Evolutionary conservation across 1,139 yeast species (phyloP), one percentile per base, ranked within the genome.

Genomic region (Meyerozyma elateridarum): DNA sequence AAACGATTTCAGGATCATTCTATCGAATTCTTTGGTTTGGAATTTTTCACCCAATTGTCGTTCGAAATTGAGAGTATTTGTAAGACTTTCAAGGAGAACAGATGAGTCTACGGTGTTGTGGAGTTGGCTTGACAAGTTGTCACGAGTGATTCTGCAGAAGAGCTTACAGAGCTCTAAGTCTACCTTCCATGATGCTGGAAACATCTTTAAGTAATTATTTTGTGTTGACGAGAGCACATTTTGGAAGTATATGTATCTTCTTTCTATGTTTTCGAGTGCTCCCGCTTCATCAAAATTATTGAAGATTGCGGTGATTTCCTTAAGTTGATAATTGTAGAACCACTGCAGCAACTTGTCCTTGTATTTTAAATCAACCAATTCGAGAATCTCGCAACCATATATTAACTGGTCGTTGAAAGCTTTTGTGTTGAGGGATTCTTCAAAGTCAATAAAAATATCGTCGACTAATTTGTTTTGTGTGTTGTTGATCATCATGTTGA

Each of bases 201-300:
- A 93, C 24, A 70, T 66, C 8, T 57, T 49, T 3, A 67, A 52
- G 41, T 70, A 76, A 24, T 68, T 70, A 2, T 73, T 56, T 33
- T 75, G 79, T 39, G 82, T 76, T 34, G 75, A 72, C 30, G 70
- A 71, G 36, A 89, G 59, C 1, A 85, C 71, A 43, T 84, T 78
- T 44, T 82, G 80, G 56, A 87, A 82, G 54, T 84, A 91, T 20
- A 89, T 73, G 52, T 77, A 91, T 32, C 98, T 66, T 44, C 97
- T 65, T 13, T 77, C 72, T 29, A 91, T 61, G 54, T 91, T 91
- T 39, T 91, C 98, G 39, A 91, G 61, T 2, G 95, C 82, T 1
- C 96, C 96, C 0, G 98, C 97, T 56, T 89, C 98, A 45, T 88
- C 96, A 13, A 76, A 68, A 18, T 78, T 69, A 35, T 76, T 73